Conservation (phyloP, 2,329 filamentous ascomycete species). For the Penicillium sp. region DNA sequence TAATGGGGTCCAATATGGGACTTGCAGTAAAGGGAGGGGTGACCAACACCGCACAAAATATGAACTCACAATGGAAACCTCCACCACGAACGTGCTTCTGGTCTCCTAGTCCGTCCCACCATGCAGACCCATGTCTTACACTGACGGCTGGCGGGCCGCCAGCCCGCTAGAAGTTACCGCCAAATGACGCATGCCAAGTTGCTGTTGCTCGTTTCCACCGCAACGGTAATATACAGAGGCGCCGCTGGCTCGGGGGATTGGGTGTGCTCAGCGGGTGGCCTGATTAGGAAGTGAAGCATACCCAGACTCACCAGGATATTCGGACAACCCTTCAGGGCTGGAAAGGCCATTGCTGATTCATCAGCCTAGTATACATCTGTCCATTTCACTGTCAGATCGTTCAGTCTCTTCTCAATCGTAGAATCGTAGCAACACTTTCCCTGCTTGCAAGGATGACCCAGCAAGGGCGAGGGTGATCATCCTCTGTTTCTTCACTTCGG, state of each 20-base stretch:
- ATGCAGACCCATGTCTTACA: conserved; percentile 74
- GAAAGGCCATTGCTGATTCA: neutral
- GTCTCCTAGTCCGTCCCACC: conserved; percentile 77
- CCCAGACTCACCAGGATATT: neutral
- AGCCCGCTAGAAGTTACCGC: conserved; percentile 66
- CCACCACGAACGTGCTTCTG: conserved; percentile 51
- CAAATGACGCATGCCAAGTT: conserved; percentile 56
- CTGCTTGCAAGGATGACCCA: neutral
- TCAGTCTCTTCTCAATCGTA: neutral
- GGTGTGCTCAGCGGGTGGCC: conserved; percentile 61
- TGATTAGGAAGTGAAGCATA: conserved; percentile 18
- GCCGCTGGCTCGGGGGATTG: conserved; percentile 69
- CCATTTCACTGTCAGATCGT: neutral
- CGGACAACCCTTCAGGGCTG: no score
- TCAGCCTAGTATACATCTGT: neutral
- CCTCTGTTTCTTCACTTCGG: neutral
- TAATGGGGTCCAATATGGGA: conserved; percentile 66
- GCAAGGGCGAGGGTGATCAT: neutral
- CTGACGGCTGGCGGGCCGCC: conserved; percentile 65
- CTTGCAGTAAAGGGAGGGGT: conserved; percentile 72
- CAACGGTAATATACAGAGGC: conserved; percentile 74
- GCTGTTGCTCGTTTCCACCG: conserved; percentile 63
- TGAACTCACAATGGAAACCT: conserved; percentile 58
- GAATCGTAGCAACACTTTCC: neutral
- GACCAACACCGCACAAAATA: conserved; percentile 76